Percentiles rank a stretch among this genome's conserved stretches.
Conservation (phyloP, 148 eudicot genomes). For the Vaccinium vitisidaea region DNA sequence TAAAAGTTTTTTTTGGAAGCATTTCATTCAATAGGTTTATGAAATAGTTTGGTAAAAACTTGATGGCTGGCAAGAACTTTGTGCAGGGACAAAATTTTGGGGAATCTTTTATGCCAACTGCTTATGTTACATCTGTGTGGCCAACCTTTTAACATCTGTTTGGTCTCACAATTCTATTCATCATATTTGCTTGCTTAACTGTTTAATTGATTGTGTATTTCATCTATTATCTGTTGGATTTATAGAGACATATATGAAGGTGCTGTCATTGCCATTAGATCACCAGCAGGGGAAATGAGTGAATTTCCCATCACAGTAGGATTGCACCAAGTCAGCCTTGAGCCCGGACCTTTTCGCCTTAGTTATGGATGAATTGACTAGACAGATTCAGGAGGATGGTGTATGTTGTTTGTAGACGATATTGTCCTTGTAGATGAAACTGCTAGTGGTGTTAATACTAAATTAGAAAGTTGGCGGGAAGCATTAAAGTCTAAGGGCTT, state of each 20-base stretch:
- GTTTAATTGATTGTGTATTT: not conserved
- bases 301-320: too few species aligned
- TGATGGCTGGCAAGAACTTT: not conserved
- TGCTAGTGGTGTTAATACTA: too few species aligned
- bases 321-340: too few species aligned
- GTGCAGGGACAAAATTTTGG: not conserved
- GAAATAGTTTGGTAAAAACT: not conserved
- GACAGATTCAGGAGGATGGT: too few species aligned
- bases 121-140: constrained; percentile 4
- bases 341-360: too few species aligned
- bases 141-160: not conserved
- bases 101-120: not conserved
- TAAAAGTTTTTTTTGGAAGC: not conserved
- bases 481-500: too few species aligned
- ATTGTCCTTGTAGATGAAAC: too few species aligned
- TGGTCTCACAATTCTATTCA: not conserved
- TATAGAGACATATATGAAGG: not conserved
- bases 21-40: not conserved
- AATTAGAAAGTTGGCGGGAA: too few species aligned
- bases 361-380: too few species aligned
- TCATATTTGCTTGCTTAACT: not conserved
- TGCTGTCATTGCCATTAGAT: too few species aligned
- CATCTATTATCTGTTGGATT: not conserved
- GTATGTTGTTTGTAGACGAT: too few species aligned
- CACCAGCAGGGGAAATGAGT: too few species aligned